A percentile compares a stretch with the other conserved stretches of the same genome.
Conservation (phyloP, 2,329 filamentous ascomycete genomes). For the Ambrosiella xylebori region DNA sequence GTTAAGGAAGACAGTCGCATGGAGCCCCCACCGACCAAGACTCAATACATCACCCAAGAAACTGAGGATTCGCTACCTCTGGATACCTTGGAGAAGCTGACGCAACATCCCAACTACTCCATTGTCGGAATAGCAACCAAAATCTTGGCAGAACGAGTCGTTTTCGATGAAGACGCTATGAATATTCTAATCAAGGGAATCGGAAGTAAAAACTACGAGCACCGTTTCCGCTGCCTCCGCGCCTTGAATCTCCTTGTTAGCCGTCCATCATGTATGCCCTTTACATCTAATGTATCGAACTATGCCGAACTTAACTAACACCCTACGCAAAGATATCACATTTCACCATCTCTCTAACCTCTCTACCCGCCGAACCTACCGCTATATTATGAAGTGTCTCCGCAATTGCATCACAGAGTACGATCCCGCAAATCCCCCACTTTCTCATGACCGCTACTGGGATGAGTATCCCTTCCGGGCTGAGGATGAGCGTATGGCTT, state of each 20-base stretch:
- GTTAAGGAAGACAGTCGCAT: slow-evolving; percentile 51
- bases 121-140: slow-evolving; percentile 51
- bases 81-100: slow-evolving; percentile 48
- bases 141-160: slow-evolving; percentile 37
- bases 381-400: slow-evolving; percentile 42
- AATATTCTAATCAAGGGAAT: slow-evolving; percentile 39
- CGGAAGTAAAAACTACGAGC: not conserved
- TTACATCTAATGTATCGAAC: not conserved
- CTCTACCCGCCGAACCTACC: slow-evolving; percentile 17
- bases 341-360: not conserved
- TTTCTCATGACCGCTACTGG: slow-evolving; percentile 36
- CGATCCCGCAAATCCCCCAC: slow-evolving; percentile 27
- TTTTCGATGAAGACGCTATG: slow-evolving; percentile 39
- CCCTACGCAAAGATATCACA: too few relatives aligned
- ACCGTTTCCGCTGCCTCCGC: not conserved
- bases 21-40: slow-evolving; percentile 44
- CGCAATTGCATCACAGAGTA: slow-evolving; percentile 35
- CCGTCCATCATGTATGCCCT: not conserved
- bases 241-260: not conserved
- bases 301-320: not conserved
- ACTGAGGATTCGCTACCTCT: slow-evolving; percentile 55
- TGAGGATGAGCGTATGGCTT: slow-evolving; percentile 41
- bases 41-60: slow-evolving; percentile 57
- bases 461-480: slow-evolving; percentile 48
- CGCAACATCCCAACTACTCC: slow-evolving; percentile 53